phyloP scores from a whole-genome alignment of 2,329 filamentous ascomycete genomes.

The Trichoderma koningii region DNA sequence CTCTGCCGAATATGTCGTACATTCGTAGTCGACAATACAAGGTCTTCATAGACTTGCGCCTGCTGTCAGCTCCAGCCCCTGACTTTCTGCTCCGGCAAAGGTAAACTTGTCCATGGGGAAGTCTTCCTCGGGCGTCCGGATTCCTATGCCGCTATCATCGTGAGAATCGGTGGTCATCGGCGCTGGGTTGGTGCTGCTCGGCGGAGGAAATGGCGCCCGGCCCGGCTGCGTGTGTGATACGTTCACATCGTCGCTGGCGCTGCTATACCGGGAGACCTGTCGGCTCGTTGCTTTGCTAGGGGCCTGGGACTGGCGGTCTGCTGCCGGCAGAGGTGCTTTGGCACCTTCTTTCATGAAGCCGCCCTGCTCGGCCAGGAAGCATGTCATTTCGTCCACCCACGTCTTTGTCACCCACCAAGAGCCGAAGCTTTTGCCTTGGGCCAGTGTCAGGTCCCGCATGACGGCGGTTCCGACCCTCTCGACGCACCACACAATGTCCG shows the following conservation, averaged over 20 bases:
- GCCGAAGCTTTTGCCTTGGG: constrained; percentile 78
- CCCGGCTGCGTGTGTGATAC: constrained; percentile 52
- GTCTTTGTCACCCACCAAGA: constrained; percentile 95
- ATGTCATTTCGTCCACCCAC: constrained; percentile 92
- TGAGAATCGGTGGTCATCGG: constrained; percentile 48
- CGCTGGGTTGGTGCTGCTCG: constrained; percentile 47
- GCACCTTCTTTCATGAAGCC: constrained; percentile 73
- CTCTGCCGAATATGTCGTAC: background rate
- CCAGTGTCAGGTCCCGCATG: constrained; percentile 78
- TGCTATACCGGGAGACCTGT: constrained; percentile 46
- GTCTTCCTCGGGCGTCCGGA: constrained; percentile 67
- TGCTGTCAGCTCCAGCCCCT: constrained; percentile 38
- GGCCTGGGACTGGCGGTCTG: constrained; percentile 39
- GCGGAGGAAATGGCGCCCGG: constrained; percentile 54
- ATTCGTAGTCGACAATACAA: background rate
- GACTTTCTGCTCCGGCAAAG: constrained; percentile 44
- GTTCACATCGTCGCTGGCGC: constrained; percentile 49
- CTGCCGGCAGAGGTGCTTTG: constrained; percentile 37
- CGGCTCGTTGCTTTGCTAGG: constrained; percentile 42
- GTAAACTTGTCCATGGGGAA: constrained; percentile 63
- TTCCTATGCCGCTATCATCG: constrained; percentile 76
- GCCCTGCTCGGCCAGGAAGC: constrained; percentile 85
- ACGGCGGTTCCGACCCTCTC: constrained; percentile 75
- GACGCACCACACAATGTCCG: constrained; percentile 75
- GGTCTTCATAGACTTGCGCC: constrained; percentile 19